These are phyloP conservation scores for Mrakia hoshinonis DNA, from an alignment of 768 basidiomycete species.

Conservation along the genomic window DNA sequence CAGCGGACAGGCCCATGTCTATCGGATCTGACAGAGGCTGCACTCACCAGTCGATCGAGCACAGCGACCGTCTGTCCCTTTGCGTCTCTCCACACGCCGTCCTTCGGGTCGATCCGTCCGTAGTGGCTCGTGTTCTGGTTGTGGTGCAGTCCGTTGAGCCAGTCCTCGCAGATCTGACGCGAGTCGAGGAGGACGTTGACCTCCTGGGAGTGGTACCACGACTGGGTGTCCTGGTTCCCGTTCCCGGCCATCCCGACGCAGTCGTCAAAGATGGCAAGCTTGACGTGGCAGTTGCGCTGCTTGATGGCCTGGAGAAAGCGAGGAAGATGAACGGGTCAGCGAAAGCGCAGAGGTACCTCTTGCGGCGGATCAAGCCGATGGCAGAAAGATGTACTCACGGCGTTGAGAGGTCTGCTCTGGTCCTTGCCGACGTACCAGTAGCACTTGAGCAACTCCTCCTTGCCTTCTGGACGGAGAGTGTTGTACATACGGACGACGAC, in stretches of 20 bases:
- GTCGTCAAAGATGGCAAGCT: slow-evolving; percentile 60
- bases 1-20: too few species aligned
- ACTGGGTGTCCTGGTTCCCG: slow-evolving; percentile 54
- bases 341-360: neutral
- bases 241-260: slow-evolving; percentile 59
- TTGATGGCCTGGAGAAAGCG: slow-evolving; percentile 39
- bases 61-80: slow-evolving; percentile 42
- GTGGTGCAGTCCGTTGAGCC: slow-evolving; percentile 50
- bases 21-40: neutral
- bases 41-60: slow-evolving; percentile 30
- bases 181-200: slow-evolving; percentile 59
- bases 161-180: slow-evolving; percentile 48
- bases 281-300: slow-evolving; percentile 65
- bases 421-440: slow-evolving; percentile 48
- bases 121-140: slow-evolving; percentile 55
- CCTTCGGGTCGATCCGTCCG: slow-evolving; percentile 45
- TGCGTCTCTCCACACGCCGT: slow-evolving; percentile 54
- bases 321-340: neutral
- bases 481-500: slow-evolving; percentile 56
- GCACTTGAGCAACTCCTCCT: slow-evolving; percentile 45
- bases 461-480: slow-evolving; percentile 45
- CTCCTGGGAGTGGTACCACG: slow-evolving; percentile 66
- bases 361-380: too few species aligned
- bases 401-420: slow-evolving; percentile 57
- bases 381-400: slow-evolving; percentile 42